Base-by-base conservation (phyloP, 495 filamentous ascomycete species). In the Patellaria atrata region DNA sequence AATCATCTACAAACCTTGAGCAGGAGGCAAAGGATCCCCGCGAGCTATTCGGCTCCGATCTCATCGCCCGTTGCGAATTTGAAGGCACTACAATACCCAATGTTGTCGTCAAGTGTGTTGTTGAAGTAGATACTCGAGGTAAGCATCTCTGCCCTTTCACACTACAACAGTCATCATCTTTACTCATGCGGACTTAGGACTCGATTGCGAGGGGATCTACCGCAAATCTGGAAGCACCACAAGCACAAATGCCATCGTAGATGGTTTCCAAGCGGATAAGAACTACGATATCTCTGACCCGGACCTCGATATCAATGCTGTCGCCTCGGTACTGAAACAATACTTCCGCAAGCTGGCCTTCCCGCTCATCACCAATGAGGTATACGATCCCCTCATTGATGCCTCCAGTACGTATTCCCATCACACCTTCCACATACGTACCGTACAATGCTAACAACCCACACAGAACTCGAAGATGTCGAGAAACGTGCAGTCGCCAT, bases 141-240 rank as follows among this genome's bases (percentile, higher is more conserved):
- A 54, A 35, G 63, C 48, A 10, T n/a, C n/a, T n/a, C n/a, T 21
- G 26, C 24, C 19, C 9, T 11, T 23, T 9, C n/a, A n/a, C n/a
- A n/a, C n/a, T n/a, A n/a, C n/a, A n/a, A n/a, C n/a, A n/a, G n/a
- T n/a, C n/a, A n/a, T n/a, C n/a, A n/a, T n/a, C n/a, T n/a, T n/a
- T n/a, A n/a, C n/a, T n/a, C n/a, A n/a, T n/a, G n/a, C n/a, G n/a
- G n/a, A n/a, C n/a, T n/a, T 36, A 74, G 89, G 89, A 27, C 94
- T 99, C 85, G 85, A 96, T 51, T 70, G 91, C 52, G 87, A 96
- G 59, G 91, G 91, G 33, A 92, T 99, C 44, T 99, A 99, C 63
- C 76, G 91, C 42, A 99, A 99, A 64, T 87, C 83, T 21, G 91
- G 91, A 31, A 87, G 86, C 46, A 77, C 77, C 36, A 77, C 77